Conservation (phyloP, 352 stramenopile species). For the Pythium scleroteichum region DNA sequence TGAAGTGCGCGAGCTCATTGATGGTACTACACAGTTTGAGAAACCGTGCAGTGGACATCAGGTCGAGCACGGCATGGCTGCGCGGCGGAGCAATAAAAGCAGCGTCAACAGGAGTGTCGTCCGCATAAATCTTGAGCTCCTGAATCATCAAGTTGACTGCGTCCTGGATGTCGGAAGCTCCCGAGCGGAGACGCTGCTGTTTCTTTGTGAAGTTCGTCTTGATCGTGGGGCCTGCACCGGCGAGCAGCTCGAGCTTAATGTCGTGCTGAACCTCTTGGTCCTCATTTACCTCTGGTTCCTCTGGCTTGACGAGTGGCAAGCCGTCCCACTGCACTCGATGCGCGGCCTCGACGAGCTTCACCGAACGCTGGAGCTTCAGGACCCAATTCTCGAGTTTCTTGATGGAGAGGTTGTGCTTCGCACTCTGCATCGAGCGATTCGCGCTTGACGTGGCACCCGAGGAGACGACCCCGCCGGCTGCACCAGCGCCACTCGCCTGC, state of each 20-base stretch:
- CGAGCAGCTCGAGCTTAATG: conserved; percentile 36
- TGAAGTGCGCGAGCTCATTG: conserved; percentile 69
- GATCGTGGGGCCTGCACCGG: conserved; percentile 62
- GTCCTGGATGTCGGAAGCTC: conserved; percentile 53
- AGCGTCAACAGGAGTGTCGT: conserved; percentile 42
- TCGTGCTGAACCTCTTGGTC: conserved; percentile 36
- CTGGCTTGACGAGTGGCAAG: conserved; percentile 34
- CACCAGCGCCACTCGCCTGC: conserved; percentile 14
- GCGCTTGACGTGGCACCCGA: conserved; percentile 1
- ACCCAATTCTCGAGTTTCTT: conserved; percentile 81
- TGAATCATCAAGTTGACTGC: conserved; percentile 64
- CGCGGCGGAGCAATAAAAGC: conserved; percentile 55
- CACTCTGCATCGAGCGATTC: conserved; percentile 54
- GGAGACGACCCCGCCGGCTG: neutral
- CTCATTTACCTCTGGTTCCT: conserved; percentile 29
- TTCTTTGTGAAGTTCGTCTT: conserved; percentile 76
- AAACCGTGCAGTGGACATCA: conserved; percentile 71
- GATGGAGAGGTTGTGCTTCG: conserved; percentile 75
- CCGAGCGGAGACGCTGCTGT: conserved; percentile 68
- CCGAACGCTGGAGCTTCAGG: conserved; percentile 63
- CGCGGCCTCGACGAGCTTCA: conserved; percentile 77
- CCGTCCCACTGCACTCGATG: conserved; percentile 71
- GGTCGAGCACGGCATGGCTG: conserved; percentile 57
- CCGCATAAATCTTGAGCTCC: conserved; percentile 69
- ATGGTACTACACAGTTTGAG: conserved; percentile 73